Evolutionary conservation across 1,284 basidiomycete species (phyloP).

Genomic region (Leccinum solheimii): DNA sequence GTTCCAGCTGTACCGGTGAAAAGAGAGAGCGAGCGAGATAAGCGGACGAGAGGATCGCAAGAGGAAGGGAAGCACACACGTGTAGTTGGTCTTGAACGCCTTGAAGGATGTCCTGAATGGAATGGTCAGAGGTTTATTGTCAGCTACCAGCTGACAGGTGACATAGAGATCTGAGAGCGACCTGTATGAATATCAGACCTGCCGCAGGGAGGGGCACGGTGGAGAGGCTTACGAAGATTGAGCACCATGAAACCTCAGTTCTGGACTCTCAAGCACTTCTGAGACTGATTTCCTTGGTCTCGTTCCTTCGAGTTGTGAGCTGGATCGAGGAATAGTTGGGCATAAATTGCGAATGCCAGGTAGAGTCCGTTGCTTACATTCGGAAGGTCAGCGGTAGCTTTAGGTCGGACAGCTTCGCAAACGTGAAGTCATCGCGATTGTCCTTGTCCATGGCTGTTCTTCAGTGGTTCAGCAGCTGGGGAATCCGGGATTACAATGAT

Average conservation of each 20-base stretch:
- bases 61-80: conserved; percentile 44
- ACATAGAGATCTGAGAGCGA: conserved; percentile 90
- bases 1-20: conserved; percentile 75
- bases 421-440: conserved; percentile 82
- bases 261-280: conserved; percentile 75
- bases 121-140: conserved; percentile 90
- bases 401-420: conserved; percentile 85
- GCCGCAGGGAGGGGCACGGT: not conserved
- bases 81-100: conserved; percentile 82
- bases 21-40: not conserved
- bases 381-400: conserved; percentile 85
- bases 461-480: not conserved
- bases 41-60: not conserved
- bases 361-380: conserved; percentile 56
- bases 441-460: conserved; percentile 65
- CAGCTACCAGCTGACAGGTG: conserved; percentile 86
- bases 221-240: conserved; percentile 65
- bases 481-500: not conserved
- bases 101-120: conserved; percentile 92
- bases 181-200: conserved; percentile 38
- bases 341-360: conserved; percentile 11
- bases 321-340: conserved; percentile 32
- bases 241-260: conserved; percentile 75
- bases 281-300: conserved; percentile 70
- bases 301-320: conserved; percentile 82